Conservation (phyloP, 768 basidiomycete species). For the Suillus plorans region DNA sequence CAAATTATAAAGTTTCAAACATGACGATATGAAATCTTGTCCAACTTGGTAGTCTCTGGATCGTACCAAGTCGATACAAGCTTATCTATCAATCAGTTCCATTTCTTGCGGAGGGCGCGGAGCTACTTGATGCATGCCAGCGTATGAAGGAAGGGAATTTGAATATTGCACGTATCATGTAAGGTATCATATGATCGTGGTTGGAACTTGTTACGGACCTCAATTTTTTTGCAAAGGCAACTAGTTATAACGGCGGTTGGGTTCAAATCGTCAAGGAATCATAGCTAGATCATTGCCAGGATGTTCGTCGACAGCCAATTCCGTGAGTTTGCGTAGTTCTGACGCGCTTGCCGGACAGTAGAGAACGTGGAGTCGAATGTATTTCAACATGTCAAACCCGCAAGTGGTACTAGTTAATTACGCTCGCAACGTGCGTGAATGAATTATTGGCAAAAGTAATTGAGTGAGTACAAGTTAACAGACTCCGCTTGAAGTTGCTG, state of each 20-base stretch:
- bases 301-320: neutral
- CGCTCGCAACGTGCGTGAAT: too few relatives aligned
- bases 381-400: neutral
- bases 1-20: too few relatives aligned
- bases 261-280: neutral
- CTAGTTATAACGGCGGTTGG: too few relatives aligned
- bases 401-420: too few relatives aligned
- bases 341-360: neutral
- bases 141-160: neutral
- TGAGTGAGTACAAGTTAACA: too few relatives aligned
- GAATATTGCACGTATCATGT: neutral
- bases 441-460: too few relatives aligned
- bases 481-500: neutral
- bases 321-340: too few relatives aligned
- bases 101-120: neutral
- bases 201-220: neutral
- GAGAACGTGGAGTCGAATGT: neutral
- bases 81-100: neutral
- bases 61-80: neutral
- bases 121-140: neutral
- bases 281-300: neutral
- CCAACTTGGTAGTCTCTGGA: neutral
- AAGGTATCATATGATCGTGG: neutral
- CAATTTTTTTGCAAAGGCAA: neutral
- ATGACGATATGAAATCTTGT: too few relatives aligned